Evolutionary conservation across 495 filamentous ascomycete genomes (phyloP), one percentile per base, ranked within the genome.

Genomic region (Alectoria sarmentosa): DNA sequence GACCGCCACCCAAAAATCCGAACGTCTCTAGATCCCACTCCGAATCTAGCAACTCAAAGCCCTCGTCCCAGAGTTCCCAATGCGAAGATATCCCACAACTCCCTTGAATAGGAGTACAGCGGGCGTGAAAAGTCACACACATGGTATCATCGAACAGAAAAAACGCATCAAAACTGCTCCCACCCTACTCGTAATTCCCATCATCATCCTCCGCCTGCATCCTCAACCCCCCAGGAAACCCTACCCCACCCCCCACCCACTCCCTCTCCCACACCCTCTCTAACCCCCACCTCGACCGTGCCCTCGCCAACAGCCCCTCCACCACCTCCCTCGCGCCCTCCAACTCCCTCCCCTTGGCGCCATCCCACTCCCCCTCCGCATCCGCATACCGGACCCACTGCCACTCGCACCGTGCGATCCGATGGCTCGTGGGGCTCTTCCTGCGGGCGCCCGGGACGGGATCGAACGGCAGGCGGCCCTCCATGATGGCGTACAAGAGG

Each of bases 391-490:
- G 86, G 60, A 88, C 86, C 94, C 94, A 98, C 28, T 87, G 82
- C 94, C 94, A 98, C 68, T 98, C 94, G 55, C 89, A 88, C 17
- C 94, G 80, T 8, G 95, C 94, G 63, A 98, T 97, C n/a, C 91
- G 86, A 73, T 98, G 95, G 38, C 87, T 90, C 0, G 91, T 92
- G 13, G 68, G 84, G 80, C 69, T 90, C 83, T 54, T 85, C 61
- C 90, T 89, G 46, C 83, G 80, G 48, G 86, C 86, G 15, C 86
- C 86, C 0, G 93, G 90, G 2, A 85, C 78, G 10, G 90, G 90
- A 73, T 98, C 94, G 66, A 98, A 98, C 1, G 94, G 95, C 44
- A 98, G 77, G 54, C 93, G 83, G 30, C 87, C 88, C 76, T 98
- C 94, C 77, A 98, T 87, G 28, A 98, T 85, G 13, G 95, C 91